phyloP scores from a whole-genome alignment of 169 alveolate species.

The Cryptosporidium canis region DNA sequence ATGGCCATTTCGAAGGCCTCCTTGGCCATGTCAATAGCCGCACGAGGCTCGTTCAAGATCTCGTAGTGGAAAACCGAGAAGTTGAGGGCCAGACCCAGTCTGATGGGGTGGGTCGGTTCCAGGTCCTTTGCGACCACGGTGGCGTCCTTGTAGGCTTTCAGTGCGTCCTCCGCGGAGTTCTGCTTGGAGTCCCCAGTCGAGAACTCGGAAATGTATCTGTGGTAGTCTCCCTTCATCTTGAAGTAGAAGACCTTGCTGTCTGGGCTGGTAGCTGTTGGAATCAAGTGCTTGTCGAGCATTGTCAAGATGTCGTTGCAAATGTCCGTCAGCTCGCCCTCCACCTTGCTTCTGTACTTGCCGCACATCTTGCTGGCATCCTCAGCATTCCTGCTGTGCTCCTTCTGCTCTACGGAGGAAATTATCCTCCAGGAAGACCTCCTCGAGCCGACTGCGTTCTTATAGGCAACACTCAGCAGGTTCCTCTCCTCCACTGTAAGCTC shows the following conservation, averaged over 20 bases:
- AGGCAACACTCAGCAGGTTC: conserved; percentile 96
- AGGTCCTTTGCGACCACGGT: conserved; percentile 93
- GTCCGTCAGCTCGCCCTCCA: conserved; percentile 93
- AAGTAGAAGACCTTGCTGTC: conserved; percentile 96
- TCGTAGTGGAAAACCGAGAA: conserved; percentile 99
- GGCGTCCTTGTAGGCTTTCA: conserved; percentile 96
- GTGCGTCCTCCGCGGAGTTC: conserved; percentile 95
- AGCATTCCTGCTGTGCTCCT: conserved; percentile 94
- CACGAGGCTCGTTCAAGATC: conserved; percentile 95
- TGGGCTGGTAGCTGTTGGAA: conserved; percentile 88
- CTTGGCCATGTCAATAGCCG: conserved; percentile 98
- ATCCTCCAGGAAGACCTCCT: conserved; percentile 98
- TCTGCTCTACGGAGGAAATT: conserved; percentile 94
- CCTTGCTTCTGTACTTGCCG: conserved; percentile 91
- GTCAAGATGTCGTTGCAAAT: conserved; percentile 92
- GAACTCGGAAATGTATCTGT: conserved; percentile 96
- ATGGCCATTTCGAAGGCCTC: conserved; percentile 96
- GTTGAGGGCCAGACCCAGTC: conserved; percentile 97
- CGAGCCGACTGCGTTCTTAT: conserved; percentile 98
- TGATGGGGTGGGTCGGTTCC: conserved; percentile 96
- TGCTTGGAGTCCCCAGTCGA: conserved; percentile 93
- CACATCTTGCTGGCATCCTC: conserved; percentile 89
- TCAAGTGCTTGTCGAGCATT: conserved; percentile 89
- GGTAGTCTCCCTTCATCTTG: conserved; percentile 99
- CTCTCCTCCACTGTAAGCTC: conserved; percentile 94